Percentiles rank a stretch among this genome's conserved stretches.
These are phyloP conservation scores for Scheffersomyces ergatensis DNA, from an alignment of 805 yeast species.

Conservation along the genomic window DNA sequence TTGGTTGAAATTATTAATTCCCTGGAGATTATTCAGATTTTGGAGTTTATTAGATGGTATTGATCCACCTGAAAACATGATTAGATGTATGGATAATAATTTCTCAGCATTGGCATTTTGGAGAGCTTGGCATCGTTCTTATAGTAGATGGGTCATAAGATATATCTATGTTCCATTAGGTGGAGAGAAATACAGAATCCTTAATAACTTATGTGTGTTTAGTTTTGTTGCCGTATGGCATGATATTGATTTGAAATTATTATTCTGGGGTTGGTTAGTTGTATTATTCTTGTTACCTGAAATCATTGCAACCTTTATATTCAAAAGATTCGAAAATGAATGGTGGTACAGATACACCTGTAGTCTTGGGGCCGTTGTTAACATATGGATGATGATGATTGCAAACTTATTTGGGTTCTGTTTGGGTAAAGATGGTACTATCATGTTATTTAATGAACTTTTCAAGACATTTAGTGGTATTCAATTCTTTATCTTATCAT, in stretches of 20 bases:
- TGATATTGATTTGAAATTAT: slow-evolving; percentile 81
- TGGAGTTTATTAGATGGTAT: slow-evolving; percentile 93
- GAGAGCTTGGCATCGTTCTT: slow-evolving; percentile 99
- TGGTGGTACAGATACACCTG: slow-evolving; percentile 82
- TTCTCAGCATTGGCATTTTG: slow-evolving; percentile 93
- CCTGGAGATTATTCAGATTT: slow-evolving; percentile 92
- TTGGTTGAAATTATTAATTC: slow-evolving; percentile 89
- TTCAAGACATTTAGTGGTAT: slow-evolving; percentile 70
- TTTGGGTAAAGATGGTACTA: slow-evolving; percentile 83
- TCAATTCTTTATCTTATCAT: slow-evolving; percentile 58
- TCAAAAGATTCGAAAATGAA: slow-evolving; percentile 36
- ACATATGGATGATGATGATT: slow-evolving; percentile 97
- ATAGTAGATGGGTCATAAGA: slow-evolving; percentile 83
- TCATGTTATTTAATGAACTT: slow-evolving; percentile 63
- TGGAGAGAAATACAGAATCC: slow-evolving; percentile 67
- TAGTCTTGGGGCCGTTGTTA: slow-evolving; percentile 82
- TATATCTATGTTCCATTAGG: slow-evolving; percentile 92
- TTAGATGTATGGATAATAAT: slow-evolving; percentile 92
- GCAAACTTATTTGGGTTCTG: slow-evolving; percentile 96
- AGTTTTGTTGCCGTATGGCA: slow-evolving; percentile 98
- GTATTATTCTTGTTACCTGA: slow-evolving; percentile 89
- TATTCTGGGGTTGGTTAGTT: slow-evolving; percentile 95
- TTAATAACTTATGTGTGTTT: slow-evolving; percentile 82
- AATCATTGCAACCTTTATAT: slow-evolving; percentile 53
- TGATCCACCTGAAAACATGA: slow-evolving; percentile 97